phyloP scores from a whole-genome alignment of 176 grass and related monocot genomes.

The Cenchrus fungigraminus region DNA sequence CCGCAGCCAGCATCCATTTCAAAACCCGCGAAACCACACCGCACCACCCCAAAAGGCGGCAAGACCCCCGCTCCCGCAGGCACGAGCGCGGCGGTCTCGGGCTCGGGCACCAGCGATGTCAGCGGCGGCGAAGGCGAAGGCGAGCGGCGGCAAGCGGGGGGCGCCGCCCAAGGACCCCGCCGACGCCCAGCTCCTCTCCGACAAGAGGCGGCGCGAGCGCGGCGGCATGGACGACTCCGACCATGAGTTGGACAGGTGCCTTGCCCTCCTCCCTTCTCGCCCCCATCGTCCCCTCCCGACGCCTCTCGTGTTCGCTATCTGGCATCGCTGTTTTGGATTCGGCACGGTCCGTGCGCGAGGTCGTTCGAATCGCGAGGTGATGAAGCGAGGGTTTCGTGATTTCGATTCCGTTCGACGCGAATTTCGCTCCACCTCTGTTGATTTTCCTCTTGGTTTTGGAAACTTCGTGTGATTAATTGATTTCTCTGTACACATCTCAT shows the following conservation, averaged over 20 bases:
- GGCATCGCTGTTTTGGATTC: background rate
- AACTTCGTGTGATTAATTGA: background rate
- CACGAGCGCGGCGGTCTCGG: background rate
- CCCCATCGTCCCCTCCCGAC: background rate
- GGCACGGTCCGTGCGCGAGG: background rate
- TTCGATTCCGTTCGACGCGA: background rate
- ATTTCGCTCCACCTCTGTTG: background rate
- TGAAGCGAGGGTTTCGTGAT: conserved; percentile 17
- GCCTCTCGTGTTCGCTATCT: background rate
- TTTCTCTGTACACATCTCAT: background rate
- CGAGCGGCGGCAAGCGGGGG: conserved; percentile 37
- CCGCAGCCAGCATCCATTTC: conserved; percentile 3
- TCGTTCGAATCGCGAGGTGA: background rate
- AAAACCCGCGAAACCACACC: conserved; percentile 24
- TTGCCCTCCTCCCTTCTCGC: background rate
- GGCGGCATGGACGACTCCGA: conserved; percentile 42
- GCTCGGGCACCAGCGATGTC: conserved; percentile 30
- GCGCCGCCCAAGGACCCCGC: conserved; percentile 40
- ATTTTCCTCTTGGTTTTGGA: background rate
- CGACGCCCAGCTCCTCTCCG: conserved; percentile 39
- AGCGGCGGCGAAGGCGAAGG: conserved; percentile 43
- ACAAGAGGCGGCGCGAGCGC: conserved; percentile 45
- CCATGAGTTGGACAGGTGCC: conserved; percentile 45
- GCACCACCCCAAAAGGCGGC: background rate
- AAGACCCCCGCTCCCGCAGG: background rate